Percentiles rank a stretch among this genome's conserved stretches.
Conservation (phyloP, 2,329 filamentous ascomycete genomes). For the Dactylonectria macrodidyma region DNA sequence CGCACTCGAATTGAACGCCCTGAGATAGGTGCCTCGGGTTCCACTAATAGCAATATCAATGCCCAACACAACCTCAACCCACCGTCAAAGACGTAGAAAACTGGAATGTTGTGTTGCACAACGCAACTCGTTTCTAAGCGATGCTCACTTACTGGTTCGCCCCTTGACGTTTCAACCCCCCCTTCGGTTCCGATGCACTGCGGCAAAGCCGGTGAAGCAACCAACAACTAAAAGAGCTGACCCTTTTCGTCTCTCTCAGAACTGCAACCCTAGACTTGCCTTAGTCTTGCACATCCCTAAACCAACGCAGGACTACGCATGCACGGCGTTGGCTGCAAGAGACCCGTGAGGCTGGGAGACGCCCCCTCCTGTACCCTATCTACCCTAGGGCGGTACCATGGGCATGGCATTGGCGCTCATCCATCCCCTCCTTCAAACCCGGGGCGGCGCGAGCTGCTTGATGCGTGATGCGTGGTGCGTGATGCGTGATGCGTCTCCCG, state of each 20-base stretch:
- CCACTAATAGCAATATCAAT: conserved; percentile 5
- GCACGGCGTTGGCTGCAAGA: conserved; percentile 5
- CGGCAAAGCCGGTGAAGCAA: neutral
- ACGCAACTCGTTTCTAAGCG: neutral
- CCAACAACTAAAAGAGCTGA: neutral
- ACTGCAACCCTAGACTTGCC: neutral
- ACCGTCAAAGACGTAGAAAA: neutral
- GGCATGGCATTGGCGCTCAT: conserved; percentile 17
- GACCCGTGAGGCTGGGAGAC: conserved; percentile 18
- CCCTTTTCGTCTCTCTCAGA: neutral
- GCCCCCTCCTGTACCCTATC: conserved; percentile 10
- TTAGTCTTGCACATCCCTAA: too few relatives aligned
- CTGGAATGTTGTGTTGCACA: too few relatives aligned
- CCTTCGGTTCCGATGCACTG: neutral
- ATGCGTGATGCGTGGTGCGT: neutral
- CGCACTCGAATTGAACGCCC: conserved; percentile 10
- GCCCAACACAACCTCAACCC: neutral
- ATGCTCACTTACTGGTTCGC: neutral
- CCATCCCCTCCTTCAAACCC: neutral
- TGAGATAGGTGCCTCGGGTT: conserved; percentile 24
- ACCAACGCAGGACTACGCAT: neutral
- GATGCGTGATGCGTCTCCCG: neutral
- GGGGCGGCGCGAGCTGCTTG: neutral
- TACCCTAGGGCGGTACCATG: conserved; percentile 23
- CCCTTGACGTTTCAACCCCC: neutral